Conservation (phyloP, 768 basidiomycete species). For the Neoboletus magnificus region DNA sequence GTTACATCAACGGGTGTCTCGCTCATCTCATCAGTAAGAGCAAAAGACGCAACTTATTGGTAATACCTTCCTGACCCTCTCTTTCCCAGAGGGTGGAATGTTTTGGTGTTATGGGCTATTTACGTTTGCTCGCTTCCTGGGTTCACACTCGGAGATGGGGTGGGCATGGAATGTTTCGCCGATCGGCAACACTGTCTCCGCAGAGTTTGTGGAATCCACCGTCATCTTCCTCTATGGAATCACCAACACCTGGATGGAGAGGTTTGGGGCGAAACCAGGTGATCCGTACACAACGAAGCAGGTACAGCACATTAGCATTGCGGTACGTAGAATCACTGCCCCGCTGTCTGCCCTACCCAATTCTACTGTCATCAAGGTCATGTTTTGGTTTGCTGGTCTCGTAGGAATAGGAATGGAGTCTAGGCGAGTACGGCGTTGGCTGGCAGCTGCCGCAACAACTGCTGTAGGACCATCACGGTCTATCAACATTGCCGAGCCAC, state of each 20-base stretch:
- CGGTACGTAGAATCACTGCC: conserved; percentile 45
- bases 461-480: conserved; percentile 24
- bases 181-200: conserved; percentile 47
- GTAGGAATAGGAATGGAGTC: conserved; percentile 90
- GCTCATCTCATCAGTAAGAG: conserved; percentile 88
- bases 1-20: conserved; percentile 76
- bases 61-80: background rate
- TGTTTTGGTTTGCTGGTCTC: conserved; percentile 94
- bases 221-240: conserved; percentile 87
- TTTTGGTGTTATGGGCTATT: conserved; percentile 91
- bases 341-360: background rate
- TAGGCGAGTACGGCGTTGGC: conserved; percentile 64
- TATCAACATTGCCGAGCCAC: conserved; percentile 54
- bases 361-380: conserved; percentile 43
- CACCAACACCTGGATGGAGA: conserved; percentile 97
- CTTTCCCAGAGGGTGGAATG: conserved; percentile 70
- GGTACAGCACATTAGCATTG: conserved; percentile 92
- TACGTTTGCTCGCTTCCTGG: conserved; percentile 92
- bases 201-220: conserved; percentile 73
- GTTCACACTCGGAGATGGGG: conserved; percentile 78
- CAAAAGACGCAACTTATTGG: background rate
- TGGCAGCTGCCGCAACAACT: conserved; percentile 56
- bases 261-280: conserved; percentile 78
- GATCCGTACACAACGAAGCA: conserved; percentile 88
- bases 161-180: conserved; percentile 94